Percentiles rank a stretch among this genome's conserved stretches.
Conservation (phyloP, 441 rosid species). For the Erodium chrysanthum region DNA sequence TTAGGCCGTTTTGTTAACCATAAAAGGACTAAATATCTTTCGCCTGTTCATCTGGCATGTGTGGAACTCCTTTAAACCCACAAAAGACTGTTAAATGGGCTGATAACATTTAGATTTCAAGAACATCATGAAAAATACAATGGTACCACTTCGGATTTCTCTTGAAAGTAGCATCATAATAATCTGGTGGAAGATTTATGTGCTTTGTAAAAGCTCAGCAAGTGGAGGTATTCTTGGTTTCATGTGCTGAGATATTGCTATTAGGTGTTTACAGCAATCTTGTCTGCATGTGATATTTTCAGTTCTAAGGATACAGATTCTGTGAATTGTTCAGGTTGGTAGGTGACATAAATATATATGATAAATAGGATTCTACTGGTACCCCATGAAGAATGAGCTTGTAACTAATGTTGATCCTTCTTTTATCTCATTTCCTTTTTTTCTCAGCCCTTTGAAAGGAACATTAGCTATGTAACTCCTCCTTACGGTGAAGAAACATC, state of each 20-base stretch:
- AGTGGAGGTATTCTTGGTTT: too few relatives aligned
- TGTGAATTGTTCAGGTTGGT: neutral
- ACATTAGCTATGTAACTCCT: slow-evolving; percentile 51
- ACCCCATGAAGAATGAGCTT: neutral
- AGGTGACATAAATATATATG: neutral
- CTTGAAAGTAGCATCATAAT: neutral
- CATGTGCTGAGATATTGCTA: too few relatives aligned
- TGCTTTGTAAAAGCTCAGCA: neutral
- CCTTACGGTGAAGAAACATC: slow-evolving; percentile 27
- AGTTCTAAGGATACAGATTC: too few relatives aligned
- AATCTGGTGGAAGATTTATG: neutral
- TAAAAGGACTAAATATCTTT: neutral
- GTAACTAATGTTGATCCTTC: neutral
- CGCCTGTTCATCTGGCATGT: neutral
- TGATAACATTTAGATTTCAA: neutral
- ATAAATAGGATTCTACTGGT: neutral
- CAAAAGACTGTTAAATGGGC: neutral
- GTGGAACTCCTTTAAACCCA: neutral
- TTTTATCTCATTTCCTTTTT: neutral
- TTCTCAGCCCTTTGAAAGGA: slow-evolving; percentile 48
- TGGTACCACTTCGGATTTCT: neutral
- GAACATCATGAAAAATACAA: neutral
- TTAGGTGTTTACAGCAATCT: too few relatives aligned
- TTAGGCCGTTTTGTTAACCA: neutral
- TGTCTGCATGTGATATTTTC: too few relatives aligned